Base-by-base conservation (phyloP, 164 flowering plant species). In the Nymphaea thermarum region DNA sequence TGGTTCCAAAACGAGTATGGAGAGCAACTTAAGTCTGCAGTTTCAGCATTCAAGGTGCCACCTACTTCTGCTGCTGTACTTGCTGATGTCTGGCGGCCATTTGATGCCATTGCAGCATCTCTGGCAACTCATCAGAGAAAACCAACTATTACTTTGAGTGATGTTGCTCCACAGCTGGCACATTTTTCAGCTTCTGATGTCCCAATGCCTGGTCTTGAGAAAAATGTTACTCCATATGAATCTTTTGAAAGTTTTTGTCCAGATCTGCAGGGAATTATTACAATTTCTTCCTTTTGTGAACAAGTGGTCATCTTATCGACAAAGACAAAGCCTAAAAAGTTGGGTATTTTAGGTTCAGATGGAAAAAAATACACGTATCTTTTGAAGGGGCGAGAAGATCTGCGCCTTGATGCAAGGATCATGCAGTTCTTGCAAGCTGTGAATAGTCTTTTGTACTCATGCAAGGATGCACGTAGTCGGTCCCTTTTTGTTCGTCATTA, bases 121-220 rank as follows among this genome's bases (percentile, higher is more conserved):
- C 78, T 94, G 68, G 88, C 87, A 70, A 76, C 90, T 72, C 77
- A 89, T 80, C 98, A 94, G 75, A 87, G 91, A 68, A 94, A 90
- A 73, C 85, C 93, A 60, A 82, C 88, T 60, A 73, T 94, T 71
- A 82, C 87, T 47, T 75, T 94, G 70, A 77, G 81, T 53, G 97
- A 94, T 77, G 93, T 91, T 77, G 93, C 98, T 47, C 97, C 98
- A 44, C 84, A 80, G 71, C 73, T 94, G 67, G 82, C 89, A 65
- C 74, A 70, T n/a, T 72, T 91, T 60, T 84, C 92, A 65, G 89
- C 91, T 71, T 85, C 92, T 68, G 88, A 94, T 78, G 88, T 90
- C 68, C 98, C 98, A 64, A 91, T 94, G 96, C 98, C 98, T 67
- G 98, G 98, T 71, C 84, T 90, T 72, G 97, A 89, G 90, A 93